Percentiles rank a stretch among this genome's conserved stretches.
phyloP scores from a whole-genome alignment of 805 yeast species.

The Yueomyces sinensis region DNA sequence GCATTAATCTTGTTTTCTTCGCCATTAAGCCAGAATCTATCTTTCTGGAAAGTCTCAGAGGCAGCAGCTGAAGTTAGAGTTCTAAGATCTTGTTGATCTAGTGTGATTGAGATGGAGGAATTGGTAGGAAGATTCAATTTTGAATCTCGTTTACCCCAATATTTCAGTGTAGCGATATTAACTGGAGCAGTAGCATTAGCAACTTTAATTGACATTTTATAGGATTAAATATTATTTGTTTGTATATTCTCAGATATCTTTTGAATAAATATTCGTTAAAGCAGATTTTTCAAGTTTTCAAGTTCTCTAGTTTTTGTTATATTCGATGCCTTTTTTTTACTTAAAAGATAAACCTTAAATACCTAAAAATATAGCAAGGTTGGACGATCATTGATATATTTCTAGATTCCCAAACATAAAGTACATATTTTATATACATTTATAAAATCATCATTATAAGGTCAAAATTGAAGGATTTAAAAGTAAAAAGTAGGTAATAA shows the following conservation, averaged over 20 bases:
- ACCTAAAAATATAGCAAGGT: too few species aligned
- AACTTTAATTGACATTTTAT: conserved; percentile 38
- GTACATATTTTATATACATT: too few species aligned
- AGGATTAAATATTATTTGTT: background rate
- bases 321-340: too few species aligned
- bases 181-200: conserved; percentile 95
- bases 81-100: conserved; percentile 80
- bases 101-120: conserved; percentile 88
- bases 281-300: too few species aligned
- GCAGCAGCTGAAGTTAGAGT: conserved; percentile 86
- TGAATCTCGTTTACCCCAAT: conserved; percentile 97
- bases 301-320: too few species aligned
- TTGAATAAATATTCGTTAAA: too few species aligned
- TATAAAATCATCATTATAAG: too few species aligned
- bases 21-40: conserved; percentile 81
- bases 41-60: conserved; percentile 39
- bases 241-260: background rate
- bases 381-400: too few species aligned
- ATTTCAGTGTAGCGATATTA: conserved; percentile 91
- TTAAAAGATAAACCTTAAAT: too few species aligned
- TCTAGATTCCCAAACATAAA: too few species aligned
- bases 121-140: conserved; percentile 86
- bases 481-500: background rate
- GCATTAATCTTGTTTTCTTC: conserved; percentile 56
- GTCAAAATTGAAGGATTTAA: background rate